These are phyloP conservation scores for Circinella minor DNA, from an alignment of 371 early-diverging fungal genomes.

Conservation along the genomic window DNA sequence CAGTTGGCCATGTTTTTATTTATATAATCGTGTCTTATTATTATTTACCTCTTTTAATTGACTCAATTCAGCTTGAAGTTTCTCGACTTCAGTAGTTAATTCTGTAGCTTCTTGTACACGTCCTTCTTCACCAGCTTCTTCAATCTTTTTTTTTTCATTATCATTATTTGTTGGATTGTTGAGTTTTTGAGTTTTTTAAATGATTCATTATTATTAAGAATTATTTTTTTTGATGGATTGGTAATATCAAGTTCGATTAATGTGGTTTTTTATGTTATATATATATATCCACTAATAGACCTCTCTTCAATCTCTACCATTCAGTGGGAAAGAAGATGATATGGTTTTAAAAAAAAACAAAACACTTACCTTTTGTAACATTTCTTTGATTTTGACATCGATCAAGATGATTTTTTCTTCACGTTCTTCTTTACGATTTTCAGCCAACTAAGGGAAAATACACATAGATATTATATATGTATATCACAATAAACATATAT, in stretches of 20 bases:
- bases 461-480: too few species aligned
- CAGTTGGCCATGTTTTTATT: too few species aligned
- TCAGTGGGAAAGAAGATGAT: too few species aligned
- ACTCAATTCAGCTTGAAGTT: conserved; percentile 66
- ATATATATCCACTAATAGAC: too few species aligned
- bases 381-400: conserved; percentile 83
- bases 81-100: conserved; percentile 67
- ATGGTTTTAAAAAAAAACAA: too few species aligned
- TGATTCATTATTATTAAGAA: not conserved
- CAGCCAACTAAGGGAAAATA: conserved; percentile 45
- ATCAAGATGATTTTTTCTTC: conserved; percentile 82
- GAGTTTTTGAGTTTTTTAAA: not conserved
- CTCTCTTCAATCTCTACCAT: too few species aligned
- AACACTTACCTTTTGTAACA: conserved; percentile 60
- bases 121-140: conserved; percentile 82
- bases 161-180: not conserved
- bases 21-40: too few species aligned
- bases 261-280: not conserved
- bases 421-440: conserved; percentile 78
- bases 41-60: conserved; percentile 61
- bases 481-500: not conserved
- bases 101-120: conserved; percentile 78
- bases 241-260: too few species aligned
- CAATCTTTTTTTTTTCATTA: conserved; percentile 41
- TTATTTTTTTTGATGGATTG: not conserved